Evolutionary conservation across 768 basidiomycete genomes (phyloP).

Genomic region (Hericium erinaceus): DNA sequence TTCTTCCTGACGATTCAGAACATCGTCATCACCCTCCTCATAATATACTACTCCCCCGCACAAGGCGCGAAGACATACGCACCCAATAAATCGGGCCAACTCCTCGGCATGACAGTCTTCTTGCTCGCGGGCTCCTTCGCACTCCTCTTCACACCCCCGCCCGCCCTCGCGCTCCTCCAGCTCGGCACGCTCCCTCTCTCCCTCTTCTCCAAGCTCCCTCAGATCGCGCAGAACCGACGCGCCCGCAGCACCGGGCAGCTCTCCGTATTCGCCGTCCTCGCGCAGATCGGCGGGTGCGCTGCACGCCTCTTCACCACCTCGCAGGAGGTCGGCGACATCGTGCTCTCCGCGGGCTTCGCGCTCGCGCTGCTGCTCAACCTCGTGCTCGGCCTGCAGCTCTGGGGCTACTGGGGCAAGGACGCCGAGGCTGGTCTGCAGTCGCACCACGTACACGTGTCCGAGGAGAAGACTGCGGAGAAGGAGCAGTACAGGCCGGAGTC

Average conservation of each 20-base stretch:
- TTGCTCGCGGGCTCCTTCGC: constrained; percentile 27
- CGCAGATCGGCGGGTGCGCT: constrained; percentile 82
- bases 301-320: constrained; percentile 91
- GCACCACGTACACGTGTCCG: constrained; percentile 15
- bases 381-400: constrained; percentile 79
- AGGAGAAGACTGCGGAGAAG: constrained; percentile 11
- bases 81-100: constrained; percentile 20
- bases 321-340: constrained; percentile 75
- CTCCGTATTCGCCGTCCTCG: constrained; percentile 83
- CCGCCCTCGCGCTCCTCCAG: constrained; percentile 62
- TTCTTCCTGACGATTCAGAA: constrained; percentile 88
- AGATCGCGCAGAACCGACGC: constrained; percentile 76
- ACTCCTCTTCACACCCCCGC: constrained; percentile 39
- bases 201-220: constrained; percentile 88
- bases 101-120: constrained; percentile 24
- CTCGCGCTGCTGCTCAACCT: constrained; percentile 77
- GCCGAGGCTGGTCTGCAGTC: constrained; percentile 14
- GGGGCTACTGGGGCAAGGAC: constrained; percentile 69
- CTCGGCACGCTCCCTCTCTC: constrained; percentile 84
- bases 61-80: constrained; percentile 15
- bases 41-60: constrained; percentile 53
- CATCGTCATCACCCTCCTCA: constrained; percentile 79
- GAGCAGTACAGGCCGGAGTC: constrained; percentile 10
- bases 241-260: constrained; percentile 84
- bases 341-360: constrained; percentile 78